phyloP scores from a whole-genome alignment of 2,329 filamentous ascomycete genomes.

The Colletotrichum endophyticum region DNA sequence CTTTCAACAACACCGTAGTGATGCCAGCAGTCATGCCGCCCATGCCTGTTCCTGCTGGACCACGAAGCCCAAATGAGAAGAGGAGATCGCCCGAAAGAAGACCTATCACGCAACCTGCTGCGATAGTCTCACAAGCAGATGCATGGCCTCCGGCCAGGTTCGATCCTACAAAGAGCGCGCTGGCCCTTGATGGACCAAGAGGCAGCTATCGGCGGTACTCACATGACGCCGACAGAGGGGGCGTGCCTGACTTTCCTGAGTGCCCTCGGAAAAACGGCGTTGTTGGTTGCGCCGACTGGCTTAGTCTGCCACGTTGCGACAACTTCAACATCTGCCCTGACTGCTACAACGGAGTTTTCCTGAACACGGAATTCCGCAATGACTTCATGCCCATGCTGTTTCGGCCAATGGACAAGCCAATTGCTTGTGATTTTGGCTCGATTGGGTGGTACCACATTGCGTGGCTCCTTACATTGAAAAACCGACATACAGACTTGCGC shows the following conservation, averaged over 20 bases:
- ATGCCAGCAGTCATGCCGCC: constrained; percentile 24
- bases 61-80: constrained; percentile 24
- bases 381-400: constrained; percentile 68
- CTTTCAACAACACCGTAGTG: constrained; percentile 23
- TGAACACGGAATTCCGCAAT: constrained; percentile 68
- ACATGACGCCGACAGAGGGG: constrained; percentile 52
- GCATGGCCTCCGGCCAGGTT: constrained; percentile 53
- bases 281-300: constrained; percentile 76
- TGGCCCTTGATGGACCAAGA: constrained; percentile 42
- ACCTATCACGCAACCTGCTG: not conserved
- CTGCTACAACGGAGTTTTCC: constrained; percentile 76
- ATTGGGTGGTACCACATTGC: constrained; percentile 83
- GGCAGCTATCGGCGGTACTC: constrained; percentile 59
- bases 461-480: constrained; percentile 79
- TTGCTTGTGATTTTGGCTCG: constrained; percentile 80
- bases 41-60: constrained; percentile 23
- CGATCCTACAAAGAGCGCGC: constrained; percentile 41
- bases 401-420: constrained; percentile 60
- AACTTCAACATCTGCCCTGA: constrained; percentile 82
- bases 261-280: constrained; percentile 72
- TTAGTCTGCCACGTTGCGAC: constrained; percentile 73
- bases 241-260: constrained; percentile 59
- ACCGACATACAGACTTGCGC: constrained; percentile 67
- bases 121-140: not conserved
- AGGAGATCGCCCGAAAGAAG: constrained; percentile 24